Evolutionary conservation across 164 flowering plant species (phyloP), one percentile per base, ranked within the genome.

Genomic region (Magnolia changhungtana): DNA sequence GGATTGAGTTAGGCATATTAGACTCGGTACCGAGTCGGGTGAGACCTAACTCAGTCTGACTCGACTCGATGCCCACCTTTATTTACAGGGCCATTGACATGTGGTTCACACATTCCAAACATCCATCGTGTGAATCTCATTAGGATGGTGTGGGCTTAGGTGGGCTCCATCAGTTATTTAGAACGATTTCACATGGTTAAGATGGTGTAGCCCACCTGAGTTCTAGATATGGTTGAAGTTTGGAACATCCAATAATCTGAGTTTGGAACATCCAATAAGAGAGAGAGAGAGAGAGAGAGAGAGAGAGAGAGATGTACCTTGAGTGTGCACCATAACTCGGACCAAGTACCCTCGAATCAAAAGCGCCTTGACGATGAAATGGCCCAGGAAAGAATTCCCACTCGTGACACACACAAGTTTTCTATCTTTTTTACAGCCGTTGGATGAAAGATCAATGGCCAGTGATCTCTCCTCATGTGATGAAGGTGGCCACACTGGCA

Each of bases 381-480:
- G 78, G 68, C 85, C 83, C 64, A 85, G 77, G 72, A 18, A 75
- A 21, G 86, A 85, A 61, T 83, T 83, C 13, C 83, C 88, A 74
- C 81, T 75, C 3, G 88, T 85, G 50, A 85, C 86, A 75, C 88
- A 85, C 10, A 83, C 78, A 45, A 83, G 72, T 63, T 79, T 81
- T 58, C 83, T 78, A 65, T 85, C 83, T 61, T 79, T 77, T 27
- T 79, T 67, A 29, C 45, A 49, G 77, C 80, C 72, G 69, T 19
- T 72, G 24, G 77, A 45, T 19, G 61, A 31, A 37, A 77, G 77
- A 51, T 24, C 18, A 27, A 51, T 9, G n/a, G 63, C 2, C 55
- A 8, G 7, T 51, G 18, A 37, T 37, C 45, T 7, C 1, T 19
- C 18, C 29, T 7, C 31, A 50, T 51, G 61, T 61, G 1, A n/a